Base-by-base conservation (phyloP, 805 yeast genomes). In the Candida insectalens region DNA sequence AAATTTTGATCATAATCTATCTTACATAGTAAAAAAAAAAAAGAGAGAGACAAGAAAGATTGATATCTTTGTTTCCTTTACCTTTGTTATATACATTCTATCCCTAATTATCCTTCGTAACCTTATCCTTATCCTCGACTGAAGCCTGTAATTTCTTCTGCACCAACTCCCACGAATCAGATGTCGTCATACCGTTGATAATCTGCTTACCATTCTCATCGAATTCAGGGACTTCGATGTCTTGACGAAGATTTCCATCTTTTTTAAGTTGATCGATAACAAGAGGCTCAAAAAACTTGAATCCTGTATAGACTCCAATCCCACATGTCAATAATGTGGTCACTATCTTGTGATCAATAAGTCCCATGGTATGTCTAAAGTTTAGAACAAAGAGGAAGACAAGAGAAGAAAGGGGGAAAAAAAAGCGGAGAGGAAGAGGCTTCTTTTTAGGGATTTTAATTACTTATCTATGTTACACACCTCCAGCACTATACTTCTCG, bases 221-320 rank as follows among this genome's bases (percentile, higher is more conserved):
- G 39, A 63, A 70, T 20, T 71, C 62, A 2, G 79, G 79, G 23
- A 78, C 60, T 10, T 60, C 59, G 29, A 80, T 67, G 45, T 78
- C 89, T 2, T 56, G 47, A 49, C 88, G 66, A 32, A 82, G 60
- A 37, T 67, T 67, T 2, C 84, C 83, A 40, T 79, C 85, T 47
- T 74, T 70, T 44, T 67, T 63, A 38, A 82, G 61, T 41, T 69
- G 78, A 30, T 77, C 87, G 20, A 81, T 67, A 3, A 82, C 69
- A 13, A 82, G 52, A 2, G 94, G 94, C 44, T 77, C 77, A 62
- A 83, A 82, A 56, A 82, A 82, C 49, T 68, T 72, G 36, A 73
- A 56, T 3, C 83, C 83, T 14, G 69, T 60, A 44, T 67, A 70
- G 3, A 67, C 59, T 3, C 77, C 75, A 5, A 57, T 35, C 9